phyloP scores from a whole-genome alignment of 208 protist genomes.

The Crithidia bombi region DNA sequence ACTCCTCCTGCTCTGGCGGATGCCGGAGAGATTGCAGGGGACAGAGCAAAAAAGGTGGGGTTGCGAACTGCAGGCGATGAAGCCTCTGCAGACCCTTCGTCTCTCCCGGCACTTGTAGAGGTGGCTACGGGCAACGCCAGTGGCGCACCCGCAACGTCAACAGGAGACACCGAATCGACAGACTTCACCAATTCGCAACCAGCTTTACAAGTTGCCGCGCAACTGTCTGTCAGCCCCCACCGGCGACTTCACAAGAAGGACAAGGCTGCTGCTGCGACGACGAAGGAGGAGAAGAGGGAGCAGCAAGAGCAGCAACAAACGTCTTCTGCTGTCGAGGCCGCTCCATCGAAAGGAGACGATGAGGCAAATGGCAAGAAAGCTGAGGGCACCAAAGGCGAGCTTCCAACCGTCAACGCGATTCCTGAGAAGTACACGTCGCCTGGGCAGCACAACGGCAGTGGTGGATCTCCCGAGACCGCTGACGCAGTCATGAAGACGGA shows the following conservation, averaged over 20 bases:
- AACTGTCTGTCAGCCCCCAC: constrained; percentile 14
- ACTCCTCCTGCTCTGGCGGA: neutral
- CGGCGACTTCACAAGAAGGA: constrained; percentile 10
- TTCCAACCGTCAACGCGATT: constrained; percentile 1
- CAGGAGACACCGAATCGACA: neutral
- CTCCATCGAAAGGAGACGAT: neutral
- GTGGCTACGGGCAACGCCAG: neutral
- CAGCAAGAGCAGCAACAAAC: neutral
- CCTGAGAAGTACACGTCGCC: constrained; percentile 15
- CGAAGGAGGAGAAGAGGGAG: neutral
- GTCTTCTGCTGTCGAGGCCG: neutral
- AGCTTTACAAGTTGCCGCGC: neutral
- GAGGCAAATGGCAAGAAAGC: neutral
- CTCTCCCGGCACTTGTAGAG: constrained; percentile 1
- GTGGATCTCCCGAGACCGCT: constrained; percentile 4
- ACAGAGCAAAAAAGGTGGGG: neutral
- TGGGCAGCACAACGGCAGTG: neutral
- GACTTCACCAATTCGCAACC: neutral
- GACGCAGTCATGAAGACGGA: constrained; percentile 2
- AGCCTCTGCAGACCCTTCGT: neutral
- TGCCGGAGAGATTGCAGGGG: neutral
- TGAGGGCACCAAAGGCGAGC: neutral
- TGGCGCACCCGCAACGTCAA: neutral
- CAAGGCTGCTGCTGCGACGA: neutral
- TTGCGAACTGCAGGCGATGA: neutral